These are phyloP conservation scores for Immersiella caudata DNA, from an alignment of 495 filamentous ascomycete species.

Conservation along the genomic window DNA sequence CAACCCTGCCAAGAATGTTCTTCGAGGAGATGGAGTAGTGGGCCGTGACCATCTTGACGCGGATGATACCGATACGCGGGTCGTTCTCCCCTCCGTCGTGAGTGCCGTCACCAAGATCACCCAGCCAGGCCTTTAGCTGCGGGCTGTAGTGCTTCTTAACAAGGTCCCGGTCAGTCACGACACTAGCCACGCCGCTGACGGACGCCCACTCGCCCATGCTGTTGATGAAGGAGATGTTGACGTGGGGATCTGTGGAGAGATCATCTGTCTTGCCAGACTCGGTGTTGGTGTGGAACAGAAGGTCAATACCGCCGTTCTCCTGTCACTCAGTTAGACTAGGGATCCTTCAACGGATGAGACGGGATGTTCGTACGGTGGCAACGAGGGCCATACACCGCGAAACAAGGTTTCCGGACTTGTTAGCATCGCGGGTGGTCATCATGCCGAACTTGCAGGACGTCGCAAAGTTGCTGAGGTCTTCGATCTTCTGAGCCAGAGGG, in stretches of 20 bases:
- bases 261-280: constrained; percentile 92
- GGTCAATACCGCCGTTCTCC: constrained; percentile 79
- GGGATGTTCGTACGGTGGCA: constrained; percentile 61
- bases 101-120: constrained; percentile 84
- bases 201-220: constrained; percentile 73
- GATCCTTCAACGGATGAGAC: not conserved
- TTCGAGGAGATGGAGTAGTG: constrained; percentile 62
- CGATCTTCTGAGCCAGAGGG: constrained; percentile 74
- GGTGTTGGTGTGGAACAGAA: constrained; percentile 93
- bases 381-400: constrained; percentile 90
- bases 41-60: constrained; percentile 62
- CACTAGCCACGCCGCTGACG: constrained; percentile 68
- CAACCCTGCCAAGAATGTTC: constrained; percentile 59
- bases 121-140: constrained; percentile 81
- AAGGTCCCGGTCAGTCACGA: constrained; percentile 67
- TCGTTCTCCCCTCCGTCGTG: constrained; percentile 84
- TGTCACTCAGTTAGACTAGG: constrained; percentile 35
- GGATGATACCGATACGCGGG: constrained; percentile 75
- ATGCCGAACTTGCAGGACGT: constrained; percentile 75
- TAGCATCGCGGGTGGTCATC: constrained; percentile 66
- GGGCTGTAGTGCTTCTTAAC: constrained; percentile 80
- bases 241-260: constrained; percentile 69
- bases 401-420: constrained; percentile 59
- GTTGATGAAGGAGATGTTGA: constrained; percentile 87
- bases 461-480: constrained; percentile 72